These are phyloP conservation scores for Metschnikowia baotianmanensis DNA, from an alignment of 805 yeast species.

Conservation along the genomic window DNA sequence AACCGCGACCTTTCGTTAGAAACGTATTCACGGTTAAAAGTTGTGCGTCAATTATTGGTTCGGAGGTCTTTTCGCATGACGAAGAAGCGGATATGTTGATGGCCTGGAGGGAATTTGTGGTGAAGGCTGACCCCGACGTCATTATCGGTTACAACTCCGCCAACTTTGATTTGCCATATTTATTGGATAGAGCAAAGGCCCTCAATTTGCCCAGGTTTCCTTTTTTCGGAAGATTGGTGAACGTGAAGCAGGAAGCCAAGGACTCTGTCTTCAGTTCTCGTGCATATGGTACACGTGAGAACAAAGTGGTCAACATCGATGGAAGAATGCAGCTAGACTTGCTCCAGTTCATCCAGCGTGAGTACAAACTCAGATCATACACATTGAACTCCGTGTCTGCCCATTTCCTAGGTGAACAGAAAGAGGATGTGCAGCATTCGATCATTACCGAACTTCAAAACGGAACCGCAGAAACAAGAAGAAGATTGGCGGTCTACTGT, in stretches of 20 bases:
- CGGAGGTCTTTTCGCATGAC: constrained; percentile 74
- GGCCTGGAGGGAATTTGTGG: constrained; percentile 85
- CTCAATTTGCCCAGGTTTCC: constrained; percentile 69
- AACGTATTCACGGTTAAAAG: constrained; percentile 92
- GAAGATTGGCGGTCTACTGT: constrained; percentile 96
- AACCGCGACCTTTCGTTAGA: constrained; percentile 82
- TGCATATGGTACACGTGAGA: constrained; percentile 95
- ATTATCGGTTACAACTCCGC: constrained; percentile 94
- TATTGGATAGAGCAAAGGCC: constrained; percentile 81
- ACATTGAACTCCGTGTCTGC: constrained; percentile 95
- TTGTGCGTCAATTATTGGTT: constrained; percentile 91
- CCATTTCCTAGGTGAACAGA: constrained; percentile 89
- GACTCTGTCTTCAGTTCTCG: constrained; percentile 86
- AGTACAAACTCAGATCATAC: constrained; percentile 90
- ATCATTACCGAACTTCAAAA: constrained; percentile 93
- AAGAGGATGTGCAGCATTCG: constrained; percentile 97
- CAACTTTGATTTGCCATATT: constrained; percentile 92
- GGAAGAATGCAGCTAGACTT: constrained; percentile 95
- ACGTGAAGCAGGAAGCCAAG: constrained; percentile 70
- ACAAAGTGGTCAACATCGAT: constrained; percentile 86
- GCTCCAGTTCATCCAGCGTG: constrained; percentile 90
- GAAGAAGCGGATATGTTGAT: constrained; percentile 79
- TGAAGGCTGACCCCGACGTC: constrained; percentile 88
- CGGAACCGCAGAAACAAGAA: constrained; percentile 87
- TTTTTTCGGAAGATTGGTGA: constrained; percentile 74